Conservation (phyloP, 1,284 basidiomycete species). For the Polyporus tsugae region DNA sequence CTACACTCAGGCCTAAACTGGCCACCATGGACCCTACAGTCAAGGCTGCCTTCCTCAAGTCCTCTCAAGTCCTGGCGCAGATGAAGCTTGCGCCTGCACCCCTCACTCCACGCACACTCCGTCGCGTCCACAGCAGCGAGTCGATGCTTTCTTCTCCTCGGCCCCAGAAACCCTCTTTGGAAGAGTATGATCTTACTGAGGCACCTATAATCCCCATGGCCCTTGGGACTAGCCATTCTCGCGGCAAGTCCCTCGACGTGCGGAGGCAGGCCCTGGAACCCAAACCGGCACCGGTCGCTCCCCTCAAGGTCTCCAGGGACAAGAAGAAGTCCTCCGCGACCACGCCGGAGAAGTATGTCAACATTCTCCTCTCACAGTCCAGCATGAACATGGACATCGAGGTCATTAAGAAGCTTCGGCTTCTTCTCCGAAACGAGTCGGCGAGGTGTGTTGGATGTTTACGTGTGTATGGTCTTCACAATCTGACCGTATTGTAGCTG, state of each 20-base stretch:
- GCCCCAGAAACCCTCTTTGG: constrained; percentile 34
- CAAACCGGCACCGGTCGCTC: constrained; percentile 21
- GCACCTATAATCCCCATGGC: constrained; percentile 16
- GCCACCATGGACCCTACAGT: constrained; percentile 81
- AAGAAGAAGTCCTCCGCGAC: constrained; percentile 41
- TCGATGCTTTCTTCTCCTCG: constrained; percentile 57
- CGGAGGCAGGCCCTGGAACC: constrained; percentile 43
- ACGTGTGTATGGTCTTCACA: not conserved
- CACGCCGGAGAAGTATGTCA: constrained; percentile 70
- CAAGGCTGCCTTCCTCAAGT: constrained; percentile 91
- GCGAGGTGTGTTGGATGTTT: constrained; percentile 64
- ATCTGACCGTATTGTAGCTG: constrained; percentile 58
- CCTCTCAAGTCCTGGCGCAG: constrained; percentile 72
- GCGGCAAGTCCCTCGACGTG: constrained; percentile 37
- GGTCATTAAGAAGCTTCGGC: constrained; percentile 76
- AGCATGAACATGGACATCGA: constrained; percentile 78
- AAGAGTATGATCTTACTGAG: constrained; percentile 44
- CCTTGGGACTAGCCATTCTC: constrained; percentile 30
- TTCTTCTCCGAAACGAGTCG: constrained; percentile 87
- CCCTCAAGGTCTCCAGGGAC: constrained; percentile 53
- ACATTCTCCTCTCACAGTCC: constrained; percentile 68
- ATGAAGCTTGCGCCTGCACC: constrained; percentile 47
- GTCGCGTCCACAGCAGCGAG: constrained; percentile 76
- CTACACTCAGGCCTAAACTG: constrained; percentile 78
- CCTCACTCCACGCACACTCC: constrained; percentile 48